Base-by-base conservation (phyloP, 768 basidiomycete genomes). In the Termitomyces bulborhizus region DNA sequence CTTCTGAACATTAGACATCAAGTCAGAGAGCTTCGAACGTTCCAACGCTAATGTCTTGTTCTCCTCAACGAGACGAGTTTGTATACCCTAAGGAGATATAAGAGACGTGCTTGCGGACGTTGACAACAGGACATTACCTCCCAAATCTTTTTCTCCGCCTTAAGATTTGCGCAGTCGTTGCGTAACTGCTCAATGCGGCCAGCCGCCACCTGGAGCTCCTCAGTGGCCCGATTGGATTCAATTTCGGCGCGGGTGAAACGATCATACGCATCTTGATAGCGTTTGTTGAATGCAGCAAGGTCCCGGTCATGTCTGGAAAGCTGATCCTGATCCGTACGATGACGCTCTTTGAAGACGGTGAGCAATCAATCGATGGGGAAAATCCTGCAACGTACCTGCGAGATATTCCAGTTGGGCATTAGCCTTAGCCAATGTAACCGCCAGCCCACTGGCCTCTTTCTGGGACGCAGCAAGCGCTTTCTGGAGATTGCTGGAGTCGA, bases 61-160 rank as follows among this genome's bases (percentile, higher is more conserved):
- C 69, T 98, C 93, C 46, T 93, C 86, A 3, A 87, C 80, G 13
- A 98, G 76, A 27, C 95, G 86, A 44, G 63, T 64, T 76, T 97
- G 92, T 32, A 90, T 80, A 58, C 81, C 83, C 93, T 93, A 4
- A 39, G 48, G 5, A 48, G 36, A 56, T 29, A n/a, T 49, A 26
- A 43, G 50, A 64, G 45, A 64, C n/a, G 40, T 6, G 51, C 27
- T n/a, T 55, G 16, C 9, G 3, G 4, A 36, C 7, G 5, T 24
- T 57, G 27, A 42, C 24, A 26, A 39, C 15, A 9, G 39, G 21
- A 12, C 27, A 21, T 32, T 51, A 90, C 93, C 85, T 92, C 90
- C 88, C 89, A 93, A 36, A 95, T 90, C 64, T 84, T 87, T 75
- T 93, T 95, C 78, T 98, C 96, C 0, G 93, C 94, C 42, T 88